Evolutionary conservation across 257 asterid species (phyloP).

Genomic region (Parsonsia alboflavescens): DNA sequence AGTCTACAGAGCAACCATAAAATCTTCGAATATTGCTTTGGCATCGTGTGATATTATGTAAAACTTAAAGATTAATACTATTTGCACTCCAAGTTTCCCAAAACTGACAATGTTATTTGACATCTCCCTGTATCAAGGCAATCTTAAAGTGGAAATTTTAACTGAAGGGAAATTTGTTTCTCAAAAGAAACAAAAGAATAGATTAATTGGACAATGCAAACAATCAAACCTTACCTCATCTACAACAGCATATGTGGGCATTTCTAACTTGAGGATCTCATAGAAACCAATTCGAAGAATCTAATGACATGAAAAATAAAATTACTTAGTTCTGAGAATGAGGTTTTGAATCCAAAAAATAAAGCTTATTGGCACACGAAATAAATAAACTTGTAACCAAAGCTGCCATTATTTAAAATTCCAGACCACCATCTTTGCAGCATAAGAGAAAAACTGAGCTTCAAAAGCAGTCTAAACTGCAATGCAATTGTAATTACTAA

Average conservation of each 20-base stretch:
- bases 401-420: not conserved
- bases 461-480: not conserved
- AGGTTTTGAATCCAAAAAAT: not conserved
- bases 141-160: not conserved
- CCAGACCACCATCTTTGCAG: not conserved
- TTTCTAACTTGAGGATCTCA: constrained; percentile 82
- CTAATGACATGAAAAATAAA: constrained; percentile 35
- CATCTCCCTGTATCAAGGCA: not conserved
- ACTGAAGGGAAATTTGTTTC: not conserved
- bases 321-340: not conserved
- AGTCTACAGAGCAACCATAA: not conserved
- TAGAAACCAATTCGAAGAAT: constrained; percentile 90
- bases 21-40: not conserved
- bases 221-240: constrained; percentile 58
- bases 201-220: not conserved
- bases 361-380: not conserved
- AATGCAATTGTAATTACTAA: not conserved
- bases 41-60: not conserved
- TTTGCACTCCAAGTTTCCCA: not conserved
- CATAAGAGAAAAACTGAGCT: not conserved
- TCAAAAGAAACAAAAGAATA: constrained; percentile 12
- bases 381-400: not conserved
- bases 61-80: not conserved
- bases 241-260: constrained; percentile 92
- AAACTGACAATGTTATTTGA: not conserved